Base-by-base conservation (phyloP, 768 basidiomycete genomes). In the Hygrocybe coccinea region DNA sequence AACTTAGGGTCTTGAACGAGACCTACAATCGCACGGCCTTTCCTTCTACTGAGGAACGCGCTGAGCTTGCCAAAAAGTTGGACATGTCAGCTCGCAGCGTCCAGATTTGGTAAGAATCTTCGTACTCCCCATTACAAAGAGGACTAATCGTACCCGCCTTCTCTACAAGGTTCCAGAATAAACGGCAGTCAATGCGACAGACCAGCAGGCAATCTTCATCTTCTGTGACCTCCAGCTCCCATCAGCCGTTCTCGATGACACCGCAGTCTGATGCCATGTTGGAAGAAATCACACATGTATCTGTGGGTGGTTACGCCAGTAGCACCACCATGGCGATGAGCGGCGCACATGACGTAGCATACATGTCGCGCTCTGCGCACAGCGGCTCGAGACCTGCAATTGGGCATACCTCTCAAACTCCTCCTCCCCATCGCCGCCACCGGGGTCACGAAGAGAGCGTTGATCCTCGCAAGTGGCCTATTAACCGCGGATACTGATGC, bases 31-130 rank as follows among this genome's bases (percentile, higher is more conserved):
- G 89, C 56, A 92, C 90, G 2, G 89, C 90, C 15, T 92, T 92
- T 63, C 90, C 90, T 19, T 89, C 90, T 12, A 92, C 90, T 9
- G 89, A 91, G 67, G 90, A 92, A 68, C 83, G 90, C n/a, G 76
- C 80, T 36, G 82, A 82, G 33, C 71, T 91, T 48, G 89, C 90
- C 12, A 87, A 84, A 59, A 75, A 81, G 61, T 74, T 91, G 58
- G 88, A 87, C 60, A 91, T 92, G 90, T 84, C 87, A 46, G 81
- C 90, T 38, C 74, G 90, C 59, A 89, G 87, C 60, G 90, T 92
- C 56, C 90, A 92, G 68, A 91, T 92, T 55, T 92, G 90, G 90
- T 90, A 67, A 62, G 75, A 62, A 51, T 19, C 56, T 37, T 60
- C 54, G 61, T 64, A 48, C 49, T 50, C 59, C 60, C 56, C 45